Base-by-base conservation (phyloP, 2,329 filamentous ascomycete genomes). In the Cadophora malorum region DNA sequence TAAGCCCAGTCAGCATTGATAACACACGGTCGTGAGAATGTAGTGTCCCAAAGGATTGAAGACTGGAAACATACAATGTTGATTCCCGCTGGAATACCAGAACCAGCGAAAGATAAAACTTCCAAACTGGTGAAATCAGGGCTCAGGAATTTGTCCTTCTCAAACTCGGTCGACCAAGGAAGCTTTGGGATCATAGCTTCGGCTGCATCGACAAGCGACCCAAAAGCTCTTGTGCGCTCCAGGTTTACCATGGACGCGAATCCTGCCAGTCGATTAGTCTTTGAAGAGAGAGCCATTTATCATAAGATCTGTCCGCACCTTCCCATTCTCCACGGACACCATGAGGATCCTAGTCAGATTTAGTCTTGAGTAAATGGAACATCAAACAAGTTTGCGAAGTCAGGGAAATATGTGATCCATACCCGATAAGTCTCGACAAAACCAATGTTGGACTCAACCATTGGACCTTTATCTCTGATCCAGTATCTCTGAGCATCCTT, bases 81-180 rank as follows among this genome's bases (percentile, higher is more conserved):
- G 76, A 90, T 90, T 31, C 89, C 89, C 28, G 88, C 88, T 10
- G 88, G 88, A 65, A 91, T 91, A 66, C 87, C 90, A 67, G 70
- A 72, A 12, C 83, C 87, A 77, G 87, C 86, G 74, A 97, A 97
- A 0, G 91, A 93, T 69, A 97, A 81, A 2, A 97, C 94, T 79
- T 99, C 96, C 1, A 98, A 85, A 10, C 92, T 96, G 0, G 96
- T 98, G 77, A 99, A 99, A 79, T 99, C 96, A 0, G 96, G 96
- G 63, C 93, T 95, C 45, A 97, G 81, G 80, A 99, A 99, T 76
- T 91, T 94, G 82, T 97, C 94, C 80, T 98, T 98, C 78, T 99
- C 96, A 73, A 98, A 99, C 0, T 93, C 91, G 58, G 87, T 86
- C 45, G 84, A 83, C 96, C 96, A 99, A 0, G 96, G 96, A 16